Conservation (phyloP, 2,329 filamentous ascomycete genomes). For the Cladosporium sp. region DNA sequence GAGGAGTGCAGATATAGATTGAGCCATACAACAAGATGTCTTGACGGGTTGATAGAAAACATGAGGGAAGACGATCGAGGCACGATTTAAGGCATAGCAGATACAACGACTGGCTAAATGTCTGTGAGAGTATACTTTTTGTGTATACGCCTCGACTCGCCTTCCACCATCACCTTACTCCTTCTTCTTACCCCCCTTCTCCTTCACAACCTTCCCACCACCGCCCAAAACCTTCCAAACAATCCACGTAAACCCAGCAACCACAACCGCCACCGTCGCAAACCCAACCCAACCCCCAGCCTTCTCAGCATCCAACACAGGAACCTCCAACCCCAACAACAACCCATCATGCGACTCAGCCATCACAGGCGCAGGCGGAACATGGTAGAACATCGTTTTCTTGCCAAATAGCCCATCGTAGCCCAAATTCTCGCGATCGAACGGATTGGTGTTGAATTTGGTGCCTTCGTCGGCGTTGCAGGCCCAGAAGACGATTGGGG, state of each 20-base stretch:
- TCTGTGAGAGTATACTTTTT: neutral
- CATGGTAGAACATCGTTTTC: conserved; percentile 80
- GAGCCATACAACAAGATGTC: neutral
- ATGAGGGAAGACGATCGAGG: neutral
- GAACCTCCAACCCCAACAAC: conserved; percentile 42
- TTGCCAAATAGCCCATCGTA: conserved; percentile 79
- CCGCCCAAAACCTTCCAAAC: conserved; percentile 41
- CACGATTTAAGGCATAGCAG: neutral
- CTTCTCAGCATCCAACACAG: conserved; percentile 42
- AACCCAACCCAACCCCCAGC: conserved; percentile 40
- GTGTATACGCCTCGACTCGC: neutral
- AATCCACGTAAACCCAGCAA: conserved; percentile 48
- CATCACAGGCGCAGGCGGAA: conserved; percentile 35
- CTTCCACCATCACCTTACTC: neutral
- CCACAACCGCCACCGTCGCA: conserved; percentile 45
- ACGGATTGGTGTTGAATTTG: conserved; percentile 75
- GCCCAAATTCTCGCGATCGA: conserved; percentile 80
- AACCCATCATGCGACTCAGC: conserved; percentile 10
- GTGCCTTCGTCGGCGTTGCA: conserved; percentile 64
- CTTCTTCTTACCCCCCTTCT: conserved; percentile 10
- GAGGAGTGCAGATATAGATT: neutral
- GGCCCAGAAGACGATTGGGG: conserved; percentile 87
- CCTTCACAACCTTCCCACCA: neutral
- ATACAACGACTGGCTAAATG: neutral
- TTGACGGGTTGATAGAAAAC: neutral